phyloP scores from a whole-genome alignment of 2,329 filamentous ascomycete species.

The Neofusicoccum cordaticola region DNA sequence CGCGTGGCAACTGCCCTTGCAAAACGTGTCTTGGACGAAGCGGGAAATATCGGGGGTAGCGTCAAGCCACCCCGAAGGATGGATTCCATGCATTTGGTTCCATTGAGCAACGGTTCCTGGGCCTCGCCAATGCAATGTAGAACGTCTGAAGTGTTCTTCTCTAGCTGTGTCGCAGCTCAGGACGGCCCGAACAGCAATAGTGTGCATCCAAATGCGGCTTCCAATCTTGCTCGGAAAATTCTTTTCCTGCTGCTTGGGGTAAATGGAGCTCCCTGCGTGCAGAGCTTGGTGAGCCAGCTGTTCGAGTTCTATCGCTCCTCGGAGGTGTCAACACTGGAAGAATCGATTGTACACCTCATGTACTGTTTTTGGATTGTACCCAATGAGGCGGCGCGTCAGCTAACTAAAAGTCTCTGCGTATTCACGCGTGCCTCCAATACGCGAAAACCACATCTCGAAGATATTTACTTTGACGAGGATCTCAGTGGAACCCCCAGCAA shows the following conservation, averaged over 20 bases:
- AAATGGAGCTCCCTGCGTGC: background rate
- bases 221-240: background rate
- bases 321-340: background rate
- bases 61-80: background rate
- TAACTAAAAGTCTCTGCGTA: too few relatives aligned
- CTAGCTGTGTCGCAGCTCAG: background rate
- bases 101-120: background rate
- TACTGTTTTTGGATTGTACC: background rate
- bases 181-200: background rate
- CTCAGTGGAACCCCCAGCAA: too few relatives aligned
- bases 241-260: background rate
- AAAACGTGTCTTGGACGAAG: too few relatives aligned
- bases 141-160: slow-evolving; percentile 43
- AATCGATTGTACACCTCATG: background rate
- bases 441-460: too few relatives aligned
- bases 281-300: too few relatives aligned
- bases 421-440: too few relatives aligned
- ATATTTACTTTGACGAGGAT: too few relatives aligned
- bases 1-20: background rate
- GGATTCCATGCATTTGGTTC: background rate
- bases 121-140: slow-evolving; percentile 26
- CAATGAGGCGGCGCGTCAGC: background rate
- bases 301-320: background rate
- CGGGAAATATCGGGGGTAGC: too few relatives aligned
- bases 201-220: background rate